phyloP scores from a whole-genome alignment of 495 filamentous ascomycete genomes.

The Aspergillus avenaceus region DNA sequence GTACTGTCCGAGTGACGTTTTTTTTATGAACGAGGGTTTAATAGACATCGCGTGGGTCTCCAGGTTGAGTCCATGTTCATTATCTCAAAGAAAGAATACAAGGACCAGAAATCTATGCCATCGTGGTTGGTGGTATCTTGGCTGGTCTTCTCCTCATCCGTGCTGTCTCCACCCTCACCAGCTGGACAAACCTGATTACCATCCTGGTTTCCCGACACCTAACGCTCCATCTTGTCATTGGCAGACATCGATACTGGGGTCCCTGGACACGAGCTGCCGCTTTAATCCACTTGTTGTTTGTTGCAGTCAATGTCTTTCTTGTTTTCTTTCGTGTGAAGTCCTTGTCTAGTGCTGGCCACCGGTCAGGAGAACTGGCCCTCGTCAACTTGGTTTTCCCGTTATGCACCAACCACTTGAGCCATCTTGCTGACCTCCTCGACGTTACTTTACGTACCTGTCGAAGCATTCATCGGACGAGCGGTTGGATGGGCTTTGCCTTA shows the following conservation, averaged over 20 bases:
- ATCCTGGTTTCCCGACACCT: constrained; percentile 14
- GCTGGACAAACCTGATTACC: constrained; percentile 9
- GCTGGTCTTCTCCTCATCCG: constrained; percentile 8
- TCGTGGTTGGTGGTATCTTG: constrained; percentile 16
- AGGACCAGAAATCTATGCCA: constrained; percentile 13
- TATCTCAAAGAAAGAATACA: constrained; percentile 9
- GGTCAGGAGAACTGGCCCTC: constrained; percentile 17
- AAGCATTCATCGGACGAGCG: constrained; percentile 18
- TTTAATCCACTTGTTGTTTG: constrained; percentile 12
- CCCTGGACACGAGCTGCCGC: constrained; percentile 16
- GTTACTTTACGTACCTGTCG: constrained; percentile 15
- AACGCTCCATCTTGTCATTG: constrained; percentile 14
- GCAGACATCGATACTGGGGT: constrained; percentile 13
- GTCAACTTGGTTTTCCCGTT: constrained; percentile 21
- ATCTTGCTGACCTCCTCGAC: constrained; percentile 22
- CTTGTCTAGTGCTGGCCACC: constrained; percentile 7
- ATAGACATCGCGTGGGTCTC: constrained; percentile 2
- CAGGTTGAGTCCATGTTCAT: background rate
- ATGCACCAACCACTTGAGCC: constrained; percentile 19
- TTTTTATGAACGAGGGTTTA: constrained; percentile 8
- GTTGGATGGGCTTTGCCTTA: too few relatives aligned
- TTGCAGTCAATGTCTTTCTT: constrained; percentile 15
- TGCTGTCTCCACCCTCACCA: constrained; percentile 4
- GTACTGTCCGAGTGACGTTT: constrained; percentile 13
- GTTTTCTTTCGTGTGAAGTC: constrained; percentile 14